Percentiles rank a stretch among this genome's conserved stretches.
Evolutionary conservation across 805 yeast species (phyloP).

Genomic region (Kluyveromyces siamensis): DNA sequence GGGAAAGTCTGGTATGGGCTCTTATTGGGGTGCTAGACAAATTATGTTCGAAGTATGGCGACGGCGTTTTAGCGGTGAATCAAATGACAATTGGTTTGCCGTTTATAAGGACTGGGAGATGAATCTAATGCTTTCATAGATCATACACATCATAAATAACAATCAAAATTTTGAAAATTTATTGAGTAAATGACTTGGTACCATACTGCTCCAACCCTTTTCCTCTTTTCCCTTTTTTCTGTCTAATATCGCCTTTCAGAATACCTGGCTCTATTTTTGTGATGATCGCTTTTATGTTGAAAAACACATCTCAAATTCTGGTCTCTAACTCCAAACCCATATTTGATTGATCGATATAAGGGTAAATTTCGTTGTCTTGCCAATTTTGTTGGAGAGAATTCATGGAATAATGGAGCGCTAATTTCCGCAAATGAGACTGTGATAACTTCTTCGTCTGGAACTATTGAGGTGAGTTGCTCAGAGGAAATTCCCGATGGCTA

Average conservation of each 20-base stretch:
- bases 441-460: background rate
- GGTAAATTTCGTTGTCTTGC: no score
- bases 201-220: no score
- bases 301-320: no score
- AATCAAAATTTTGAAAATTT: no score
- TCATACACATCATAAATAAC: no score
- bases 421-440: background rate
- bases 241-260: no score
- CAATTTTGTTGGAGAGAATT: slow-evolving; percentile 1
- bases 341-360: no score
- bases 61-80: slow-evolving; percentile 50
- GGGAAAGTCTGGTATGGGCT: slow-evolving; percentile 54
- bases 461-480: background rate
- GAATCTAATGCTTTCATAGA: slow-evolving; percentile 55
- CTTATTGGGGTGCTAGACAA: slow-evolving; percentile 80
- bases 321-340: no score
- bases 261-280: no score
- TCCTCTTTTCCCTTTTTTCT: no score
- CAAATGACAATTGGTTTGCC: slow-evolving; percentile 64
- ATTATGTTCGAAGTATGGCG: slow-evolving; percentile 84
- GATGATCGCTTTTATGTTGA: no score
- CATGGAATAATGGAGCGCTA: slow-evolving; percentile 3
- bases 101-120: slow-evolving; percentile 79
- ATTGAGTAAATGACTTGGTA: no score
- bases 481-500: background rate